Evolutionary conservation across 2,329 filamentous ascomycete species (phyloP).

Genomic region (Amesomyces nigricolor): DNA sequence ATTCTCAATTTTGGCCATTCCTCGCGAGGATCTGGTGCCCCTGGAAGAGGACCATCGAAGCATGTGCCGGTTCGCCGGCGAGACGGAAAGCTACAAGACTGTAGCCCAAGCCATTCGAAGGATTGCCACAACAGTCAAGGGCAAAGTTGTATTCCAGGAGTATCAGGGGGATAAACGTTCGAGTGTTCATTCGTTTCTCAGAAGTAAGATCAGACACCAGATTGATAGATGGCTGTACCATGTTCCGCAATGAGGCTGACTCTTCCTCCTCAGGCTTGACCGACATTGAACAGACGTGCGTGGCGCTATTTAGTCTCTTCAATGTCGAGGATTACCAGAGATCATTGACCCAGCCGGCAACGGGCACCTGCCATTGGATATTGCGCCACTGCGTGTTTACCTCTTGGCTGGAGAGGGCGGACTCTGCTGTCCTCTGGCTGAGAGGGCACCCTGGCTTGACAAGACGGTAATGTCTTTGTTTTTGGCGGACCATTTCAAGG

Average conservation of each 20-base stretch:
- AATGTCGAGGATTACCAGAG: conserved; percentile 30
- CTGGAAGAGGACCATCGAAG: not conserved
- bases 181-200: too few relatives aligned
- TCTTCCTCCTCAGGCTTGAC: conserved; percentile 28
- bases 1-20: conserved; percentile 25
- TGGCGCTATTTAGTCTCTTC: conserved; percentile 30
- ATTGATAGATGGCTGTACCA: too few relatives aligned
- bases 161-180: too few relatives aligned
- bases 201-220: too few relatives aligned
- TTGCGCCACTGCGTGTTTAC: conserved; percentile 28
- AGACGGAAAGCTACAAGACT: not conserved
- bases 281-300: conserved; percentile 31
- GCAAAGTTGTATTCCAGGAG: not conserved
- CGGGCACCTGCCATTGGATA: conserved; percentile 36
- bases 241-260: not conserved
- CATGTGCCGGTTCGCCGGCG: not conserved
- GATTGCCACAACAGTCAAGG: not conserved
- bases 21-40: conserved; percentile 18
- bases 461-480: conserved; percentile 35
- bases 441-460: conserved; percentile 34
- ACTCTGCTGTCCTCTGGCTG: conserved; percentile 33
- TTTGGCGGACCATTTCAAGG: conserved; percentile 30
- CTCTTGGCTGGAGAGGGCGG: conserved; percentile 29
- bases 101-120: not conserved
- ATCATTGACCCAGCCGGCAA: conserved; percentile 28